Evolutionary conservation across 352 stramenopile species (phyloP), one percentile per base, ranked within the genome.

Genomic region (Pythium aristosporum): DNA sequence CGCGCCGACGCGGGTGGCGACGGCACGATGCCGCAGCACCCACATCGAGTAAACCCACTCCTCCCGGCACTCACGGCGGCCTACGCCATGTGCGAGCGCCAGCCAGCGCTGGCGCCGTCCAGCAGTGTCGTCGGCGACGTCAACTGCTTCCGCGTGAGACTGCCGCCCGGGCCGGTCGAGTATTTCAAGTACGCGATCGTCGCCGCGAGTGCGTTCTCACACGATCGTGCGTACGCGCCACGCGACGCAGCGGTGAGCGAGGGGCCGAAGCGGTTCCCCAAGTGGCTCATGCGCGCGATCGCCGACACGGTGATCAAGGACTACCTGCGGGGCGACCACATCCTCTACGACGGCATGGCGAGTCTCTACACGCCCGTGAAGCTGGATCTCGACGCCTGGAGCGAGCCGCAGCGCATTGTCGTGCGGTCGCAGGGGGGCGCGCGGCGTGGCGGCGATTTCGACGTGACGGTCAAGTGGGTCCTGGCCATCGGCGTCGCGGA

Each of bases 251-350:
- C 34, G 8, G 34, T 39, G 34, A 21, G 41, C 41, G 23, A 6
- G 28, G 12, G 12, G 44, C 23, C 23, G 18, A 18, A 28, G 4
- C 30, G 25, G n/a, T 46, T 23, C 9, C 50, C 34, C 11, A 28
- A 57, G 30, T 57, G 50, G 50, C 32, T 57, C 30, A 12, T 23
- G 50, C 28, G 18, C 32, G 50, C 13, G 50, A 57, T 57, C 44
- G n/a, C n/a, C 8, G 3, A 30, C 44, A 15, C 7, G 8, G 41
- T 47, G 11, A 47, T 21, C 11, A 41, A 25, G 23, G 7, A 54
- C 23, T 13, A 41, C 25, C n/a, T 54, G 23, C 23, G 20, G 15
- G 11, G 8, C 32, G 10, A n/a, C 25, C 49, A 16, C 2, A 18
- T 30, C 50, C 30, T 44, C 16, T 37, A 57, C 30, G 16, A 57